phyloP scores from a whole-genome alignment of 768 basidiomycete species.

The Mycena crocata region DNA sequence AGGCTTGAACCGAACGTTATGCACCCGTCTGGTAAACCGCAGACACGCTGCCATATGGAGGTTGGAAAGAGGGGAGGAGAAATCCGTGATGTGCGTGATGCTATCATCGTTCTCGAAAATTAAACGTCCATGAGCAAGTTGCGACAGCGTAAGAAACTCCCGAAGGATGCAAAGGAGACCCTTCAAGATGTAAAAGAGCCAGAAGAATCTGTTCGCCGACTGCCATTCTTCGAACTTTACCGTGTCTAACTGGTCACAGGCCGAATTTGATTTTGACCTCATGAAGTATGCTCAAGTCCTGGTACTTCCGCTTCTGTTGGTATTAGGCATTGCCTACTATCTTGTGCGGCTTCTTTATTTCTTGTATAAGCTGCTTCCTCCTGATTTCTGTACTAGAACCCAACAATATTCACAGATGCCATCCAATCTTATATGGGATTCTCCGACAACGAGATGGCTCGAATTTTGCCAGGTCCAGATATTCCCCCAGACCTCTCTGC shows the following conservation, averaged over 20 bases:
- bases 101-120: conserved; percentile 8
- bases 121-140: conserved; percentile 20
- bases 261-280: conserved; percentile 27
- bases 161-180: conserved; percentile 4
- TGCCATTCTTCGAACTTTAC: neutral
- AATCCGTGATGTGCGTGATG: neutral
- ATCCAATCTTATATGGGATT: conserved; percentile 26
- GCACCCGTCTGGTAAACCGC: conserved; percentile 23
- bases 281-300: conserved; percentile 17
- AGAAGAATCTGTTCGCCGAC: neutral
- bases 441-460: conserved; percentile 16
- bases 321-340: conserved; percentile 16
- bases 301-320: conserved; percentile 15
- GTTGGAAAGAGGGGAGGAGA: neutral
- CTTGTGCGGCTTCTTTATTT: conserved; percentile 6
- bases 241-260: neutral
- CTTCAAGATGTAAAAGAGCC: neutral
- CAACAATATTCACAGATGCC: conserved; percentile 27
- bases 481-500: conserved; percentile 47
- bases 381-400: conserved; percentile 15
- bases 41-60: conserved; percentile 24
- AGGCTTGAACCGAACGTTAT: neutral
- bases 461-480: neutral
- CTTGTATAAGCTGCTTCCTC: neutral
- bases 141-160: conserved; percentile 29